Conservation (phyloP, 371 early-diverging fungal species). For the Circinella umbellata region DNA sequence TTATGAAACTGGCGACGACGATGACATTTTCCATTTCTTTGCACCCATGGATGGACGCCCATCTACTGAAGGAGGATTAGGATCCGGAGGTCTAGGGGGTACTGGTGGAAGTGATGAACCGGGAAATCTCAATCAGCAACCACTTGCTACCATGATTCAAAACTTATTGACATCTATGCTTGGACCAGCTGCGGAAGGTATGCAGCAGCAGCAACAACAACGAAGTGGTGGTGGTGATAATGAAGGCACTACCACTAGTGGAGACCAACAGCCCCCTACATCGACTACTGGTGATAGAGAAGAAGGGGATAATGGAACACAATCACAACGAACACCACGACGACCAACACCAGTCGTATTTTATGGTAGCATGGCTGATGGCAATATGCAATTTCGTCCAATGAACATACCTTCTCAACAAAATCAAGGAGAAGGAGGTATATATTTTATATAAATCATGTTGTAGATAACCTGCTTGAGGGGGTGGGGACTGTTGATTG, state of each 20-base stretch:
- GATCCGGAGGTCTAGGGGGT: background rate
- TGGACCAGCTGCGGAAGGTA: conserved; percentile 18
- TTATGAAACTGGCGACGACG: conserved; percentile 15
- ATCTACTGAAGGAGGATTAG: background rate
- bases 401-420: conserved; percentile 16
- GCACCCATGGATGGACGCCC: background rate
- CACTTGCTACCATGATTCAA: conserved; percentile 33
- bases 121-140: conserved; percentile 8
- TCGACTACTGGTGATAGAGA: background rate
- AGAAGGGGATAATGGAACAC: conserved; percentile 4
- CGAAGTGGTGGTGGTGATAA: background rate
- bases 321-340: conserved; percentile 12
- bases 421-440: conserved; percentile 12
- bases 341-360: conserved; percentile 31
- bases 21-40: conserved; percentile 19
- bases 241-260: background rate
- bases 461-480: background rate
- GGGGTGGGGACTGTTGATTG: no score
- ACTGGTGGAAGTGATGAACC: background rate
- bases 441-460: background rate
- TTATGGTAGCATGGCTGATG: conserved; percentile 40
- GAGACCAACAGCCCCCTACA: background rate
- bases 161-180: conserved; percentile 26
- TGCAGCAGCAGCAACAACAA: background rate
- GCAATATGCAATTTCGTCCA: conserved; percentile 34